Conservation (phyloP, 2,329 filamentous ascomycete species). For the Monilinia fructigena region DNA sequence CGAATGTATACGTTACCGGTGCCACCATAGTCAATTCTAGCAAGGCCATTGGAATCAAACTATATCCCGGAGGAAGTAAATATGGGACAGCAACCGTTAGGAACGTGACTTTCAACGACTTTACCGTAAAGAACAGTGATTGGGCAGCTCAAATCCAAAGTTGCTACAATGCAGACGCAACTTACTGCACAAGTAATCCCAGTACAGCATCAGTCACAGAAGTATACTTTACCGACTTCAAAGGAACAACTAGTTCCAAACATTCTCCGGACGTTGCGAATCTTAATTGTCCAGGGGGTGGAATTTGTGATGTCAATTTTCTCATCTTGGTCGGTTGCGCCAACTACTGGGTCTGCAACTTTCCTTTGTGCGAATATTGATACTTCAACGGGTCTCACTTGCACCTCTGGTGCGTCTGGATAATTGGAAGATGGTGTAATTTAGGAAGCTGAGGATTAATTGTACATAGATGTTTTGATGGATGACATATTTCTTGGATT, state of each 20-base stretch:
- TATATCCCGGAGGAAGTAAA: constrained; percentile 43
- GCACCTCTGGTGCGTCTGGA: constrained; percentile 42
- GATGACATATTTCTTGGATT: background rate
- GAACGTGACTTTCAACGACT: constrained; percentile 45
- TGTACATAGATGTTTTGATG: background rate
- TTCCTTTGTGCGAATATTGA: constrained; percentile 42
- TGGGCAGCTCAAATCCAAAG: constrained; percentile 49
- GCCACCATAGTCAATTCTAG: constrained; percentile 45
- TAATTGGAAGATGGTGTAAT: constrained; percentile 24
- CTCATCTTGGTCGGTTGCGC: constrained; percentile 40
- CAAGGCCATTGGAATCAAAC: constrained; percentile 50
- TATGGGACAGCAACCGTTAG: constrained; percentile 43
- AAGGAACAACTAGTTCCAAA: constrained; percentile 43
- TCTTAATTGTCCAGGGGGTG: constrained; percentile 43
- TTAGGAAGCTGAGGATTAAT: background rate
- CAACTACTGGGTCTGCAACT: constrained; percentile 40
- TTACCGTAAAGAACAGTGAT: constrained; percentile 43
- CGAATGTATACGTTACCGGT: constrained; percentile 45
- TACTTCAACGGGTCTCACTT: constrained; percentile 39
- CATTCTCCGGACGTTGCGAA: constrained; percentile 42
- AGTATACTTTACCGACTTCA: constrained; percentile 43
- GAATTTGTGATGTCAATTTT: constrained; percentile 44
- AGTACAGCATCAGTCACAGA: constrained; percentile 41
- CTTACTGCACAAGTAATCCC: constrained; percentile 42
- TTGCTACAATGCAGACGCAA: constrained; percentile 43